A percentile compares a stretch with the other conserved stretches of the same genome.
phyloP scores from a whole-genome alignment of 2,329 filamentous ascomycete species.

The Grosmannia serpens region DNA sequence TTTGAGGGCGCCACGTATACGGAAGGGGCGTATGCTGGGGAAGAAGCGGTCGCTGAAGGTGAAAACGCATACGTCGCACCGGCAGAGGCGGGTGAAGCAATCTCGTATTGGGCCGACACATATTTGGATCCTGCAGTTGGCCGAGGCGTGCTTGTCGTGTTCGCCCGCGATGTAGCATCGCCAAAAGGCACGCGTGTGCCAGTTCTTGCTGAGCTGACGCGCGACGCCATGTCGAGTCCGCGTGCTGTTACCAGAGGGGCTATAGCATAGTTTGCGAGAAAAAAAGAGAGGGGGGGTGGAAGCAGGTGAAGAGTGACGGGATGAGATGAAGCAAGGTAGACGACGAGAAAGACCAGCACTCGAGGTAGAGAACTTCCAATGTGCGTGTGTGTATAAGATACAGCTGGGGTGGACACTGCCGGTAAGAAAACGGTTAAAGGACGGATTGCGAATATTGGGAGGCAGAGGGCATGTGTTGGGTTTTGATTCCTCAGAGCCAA shows the following conservation, averaged over 20 bases:
- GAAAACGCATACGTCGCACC: neutral
- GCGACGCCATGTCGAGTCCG: constrained; percentile 15
- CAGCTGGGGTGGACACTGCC: neutral
- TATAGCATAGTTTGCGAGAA: constrained; percentile 5
- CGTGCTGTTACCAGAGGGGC: neutral
- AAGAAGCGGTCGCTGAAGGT: neutral
- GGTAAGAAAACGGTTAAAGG: neutral
- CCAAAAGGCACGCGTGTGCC: constrained; percentile 17
- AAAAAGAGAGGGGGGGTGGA: neutral
- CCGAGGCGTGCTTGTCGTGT: constrained; percentile 13
- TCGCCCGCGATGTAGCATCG: constrained; percentile 19
- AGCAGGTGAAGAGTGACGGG: neutral
- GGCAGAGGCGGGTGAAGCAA: neutral
- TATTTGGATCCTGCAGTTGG: neutral
- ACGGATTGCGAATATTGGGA: neutral
- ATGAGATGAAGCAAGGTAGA: neutral
- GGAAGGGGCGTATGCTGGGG: neutral
- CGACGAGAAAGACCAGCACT: neutral
- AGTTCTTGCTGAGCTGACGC: constrained; percentile 7
- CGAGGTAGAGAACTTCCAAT: neutral
- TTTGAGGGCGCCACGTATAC: neutral
- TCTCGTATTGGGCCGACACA: neutral
- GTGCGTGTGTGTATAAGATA: neutral
- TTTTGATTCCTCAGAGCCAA: neutral
- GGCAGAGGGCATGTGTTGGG: neutral